Conservation (phyloP, 1,284 basidiomycete species). For the Volvariella volvacea region DNA sequence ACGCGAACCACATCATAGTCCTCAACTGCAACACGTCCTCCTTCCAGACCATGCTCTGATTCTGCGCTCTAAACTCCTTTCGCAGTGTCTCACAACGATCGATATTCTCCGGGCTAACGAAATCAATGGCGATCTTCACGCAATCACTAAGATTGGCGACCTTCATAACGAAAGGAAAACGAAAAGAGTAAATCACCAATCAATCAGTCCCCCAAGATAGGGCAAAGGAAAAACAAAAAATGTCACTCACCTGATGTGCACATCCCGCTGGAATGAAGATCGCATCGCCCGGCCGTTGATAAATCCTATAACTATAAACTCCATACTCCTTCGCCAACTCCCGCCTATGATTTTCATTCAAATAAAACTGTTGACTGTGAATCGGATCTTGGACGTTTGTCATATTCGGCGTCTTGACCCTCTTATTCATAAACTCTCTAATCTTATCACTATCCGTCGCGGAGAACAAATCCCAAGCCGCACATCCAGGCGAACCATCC, state of each 20-base stretch:
- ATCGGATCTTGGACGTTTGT: slow-evolving; percentile 61
- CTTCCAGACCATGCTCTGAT: slow-evolving; percentile 85
- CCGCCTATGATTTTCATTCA: slow-evolving; percentile 64
- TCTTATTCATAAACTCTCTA: slow-evolving; percentile 63
- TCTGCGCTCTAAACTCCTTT: slow-evolving; percentile 84
- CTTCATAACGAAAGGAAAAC: slow-evolving; percentile 26
- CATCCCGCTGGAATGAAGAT: slow-evolving; percentile 96
- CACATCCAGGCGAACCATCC: slow-evolving; percentile 70
- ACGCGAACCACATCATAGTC: slow-evolving; percentile 91
- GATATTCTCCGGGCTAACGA: slow-evolving; percentile 91
- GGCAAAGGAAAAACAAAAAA: background rate
- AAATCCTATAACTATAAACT: slow-evolving; percentile 77
- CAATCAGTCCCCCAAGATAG: slow-evolving; percentile 3
- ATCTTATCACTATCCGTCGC: slow-evolving; percentile 79
- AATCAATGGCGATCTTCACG: slow-evolving; percentile 95
- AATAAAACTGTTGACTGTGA: slow-evolving; percentile 84
- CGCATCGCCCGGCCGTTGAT: slow-evolving; percentile 89
- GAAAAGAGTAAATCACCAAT: no score
- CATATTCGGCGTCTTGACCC: slow-evolving; percentile 39
- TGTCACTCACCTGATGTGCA: slow-evolving; percentile 83
- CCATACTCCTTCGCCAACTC: slow-evolving; percentile 64
- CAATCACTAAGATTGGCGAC: slow-evolving; percentile 86
- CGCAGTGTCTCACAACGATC: slow-evolving; percentile 79
- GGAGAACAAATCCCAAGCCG: slow-evolving; percentile 89
- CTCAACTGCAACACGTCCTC: slow-evolving; percentile 89